These are phyloP conservation scores for Comarum palustre DNA, from an alignment of 306 rosid species.

Conservation along the genomic window DNA sequence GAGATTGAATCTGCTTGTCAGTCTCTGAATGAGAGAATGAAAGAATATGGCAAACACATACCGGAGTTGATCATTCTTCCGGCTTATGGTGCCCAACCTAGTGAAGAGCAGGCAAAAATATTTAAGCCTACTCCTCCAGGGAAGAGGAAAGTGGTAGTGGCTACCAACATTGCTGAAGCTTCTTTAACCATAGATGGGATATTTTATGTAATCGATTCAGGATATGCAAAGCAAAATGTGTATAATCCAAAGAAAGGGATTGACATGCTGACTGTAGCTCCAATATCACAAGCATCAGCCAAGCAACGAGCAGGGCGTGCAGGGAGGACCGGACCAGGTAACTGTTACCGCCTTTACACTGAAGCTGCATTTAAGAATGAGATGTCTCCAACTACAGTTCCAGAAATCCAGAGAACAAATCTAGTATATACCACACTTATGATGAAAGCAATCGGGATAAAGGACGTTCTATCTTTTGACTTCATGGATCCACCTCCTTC, in stretches of 20 bases:
- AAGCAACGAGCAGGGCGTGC: conserved; percentile 86
- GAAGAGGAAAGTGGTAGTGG: conserved; percentile 84
- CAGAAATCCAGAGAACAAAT: conserved; percentile 82
- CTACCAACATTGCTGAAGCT: conserved; percentile 91
- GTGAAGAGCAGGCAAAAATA: conserved; percentile 83
- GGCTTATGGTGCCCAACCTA: conserved; percentile 80
- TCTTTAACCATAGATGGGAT: conserved; percentile 88
- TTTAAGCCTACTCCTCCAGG: conserved; percentile 89
- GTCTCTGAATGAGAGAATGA: conserved; percentile 81
- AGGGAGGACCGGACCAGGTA: conserved; percentile 87
- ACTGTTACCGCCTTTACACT: conserved; percentile 79
- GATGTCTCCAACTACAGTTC: conserved; percentile 71
- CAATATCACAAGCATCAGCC: conserved; percentile 89
- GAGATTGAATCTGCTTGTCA: conserved; percentile 91
- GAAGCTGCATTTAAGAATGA: conserved; percentile 80
- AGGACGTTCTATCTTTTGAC: conserved; percentile 69
- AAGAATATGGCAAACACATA: conserved; percentile 62
- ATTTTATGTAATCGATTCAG: conserved; percentile 78
- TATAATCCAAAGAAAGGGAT: conserved; percentile 82
- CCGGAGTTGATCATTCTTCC: conserved; percentile 80
- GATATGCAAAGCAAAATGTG: conserved; percentile 86
- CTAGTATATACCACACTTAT: conserved; percentile 62
- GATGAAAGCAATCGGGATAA: conserved; percentile 87
- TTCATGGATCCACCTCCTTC: conserved; percentile 93
- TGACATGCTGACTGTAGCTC: conserved; percentile 74